Base-by-base conservation (phyloP, 1,139 yeast species). In the Pneumocystis canis region DNA sequence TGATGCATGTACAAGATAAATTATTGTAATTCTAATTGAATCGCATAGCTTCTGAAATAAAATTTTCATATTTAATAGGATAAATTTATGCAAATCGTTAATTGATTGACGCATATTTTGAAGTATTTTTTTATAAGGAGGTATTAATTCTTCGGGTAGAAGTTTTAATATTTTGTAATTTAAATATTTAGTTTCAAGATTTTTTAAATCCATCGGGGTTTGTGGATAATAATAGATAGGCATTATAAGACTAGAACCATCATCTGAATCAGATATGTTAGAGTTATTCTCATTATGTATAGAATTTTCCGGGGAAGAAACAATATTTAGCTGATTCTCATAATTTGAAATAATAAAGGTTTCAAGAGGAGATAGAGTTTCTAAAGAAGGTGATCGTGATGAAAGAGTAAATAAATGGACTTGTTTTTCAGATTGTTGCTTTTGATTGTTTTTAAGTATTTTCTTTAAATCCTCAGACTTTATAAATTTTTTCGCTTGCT, bases 1-100 rank as follows among this genome's bases (percentile, higher is more conserved):
- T n/a, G 54, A 47, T 47, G 54, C 54, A 47, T 47, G 54, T 25
- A 47, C 54, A 47, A 47, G 54, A 25, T 47, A 47, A 47, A 47
- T 47, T 47, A 47, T 20, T 47, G 54, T 47, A 47, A 47, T 47
- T 47, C 30, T 47, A 28, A 47, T 47, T 47, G 54, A 47, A 25
- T 47, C 54, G 31, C 54, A 47, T 47, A 47, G 14, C 25, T 47
- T 47, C 16, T 47, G 54, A 47, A 47, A 47, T 47, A 47, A 47
- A 25, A 25, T 31, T 47, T 47, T 47, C 54, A 47, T 47, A 16
- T 47, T 47, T 47, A 47, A 20, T 47, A 25, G 6, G 25, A 47
- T 28, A 47, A 47, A 47, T 25, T 47, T 47, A 47, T 47, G 54
- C 11, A 47, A 25, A 47, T 47, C 54, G 25, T 47, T 47, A 47